Evolutionary conservation across 164 flowering plant genomes (phyloP).

Genomic region (Kingdonia uniflora): DNA sequence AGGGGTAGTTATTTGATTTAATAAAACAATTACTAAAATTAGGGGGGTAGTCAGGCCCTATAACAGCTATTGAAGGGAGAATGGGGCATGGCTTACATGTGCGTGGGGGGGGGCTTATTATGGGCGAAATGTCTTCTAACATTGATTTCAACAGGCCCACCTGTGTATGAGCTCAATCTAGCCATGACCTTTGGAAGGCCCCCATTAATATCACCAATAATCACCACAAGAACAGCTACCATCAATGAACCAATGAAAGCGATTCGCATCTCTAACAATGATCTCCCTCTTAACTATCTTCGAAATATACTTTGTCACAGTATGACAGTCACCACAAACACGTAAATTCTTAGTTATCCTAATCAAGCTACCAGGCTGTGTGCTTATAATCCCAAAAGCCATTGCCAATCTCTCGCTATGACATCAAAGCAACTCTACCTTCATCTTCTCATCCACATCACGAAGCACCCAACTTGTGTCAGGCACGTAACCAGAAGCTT

Average conservation of each 20-base stretch:
- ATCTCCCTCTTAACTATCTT: constrained; percentile 29
- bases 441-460: constrained; percentile 29
- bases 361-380: constrained; percentile 34
- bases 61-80: too few species aligned
- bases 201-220: constrained; percentile 24
- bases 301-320: constrained; percentile 29
- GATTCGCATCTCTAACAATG: constrained; percentile 31
- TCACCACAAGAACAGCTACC: constrained; percentile 39
- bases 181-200: too few species aligned
- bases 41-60: too few species aligned
- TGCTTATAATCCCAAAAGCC: constrained; percentile 31
- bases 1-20: too few species aligned
- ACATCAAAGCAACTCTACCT: constrained; percentile 25
- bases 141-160: too few species aligned
- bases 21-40: too few species aligned
- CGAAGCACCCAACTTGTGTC: constrained; percentile 34
- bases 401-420: constrained; percentile 44
- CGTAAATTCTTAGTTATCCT: constrained; percentile 34
- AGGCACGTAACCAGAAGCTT: constrained; percentile 24
- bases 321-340: constrained; percentile 33
- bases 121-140: too few species aligned
- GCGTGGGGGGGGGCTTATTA: too few species aligned
- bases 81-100: too few species aligned
- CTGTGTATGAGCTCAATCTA: too few species aligned
- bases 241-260: constrained; percentile 30